phyloP scores from a whole-genome alignment of 441 rosid species.

The Capsella rubella region DNA sequence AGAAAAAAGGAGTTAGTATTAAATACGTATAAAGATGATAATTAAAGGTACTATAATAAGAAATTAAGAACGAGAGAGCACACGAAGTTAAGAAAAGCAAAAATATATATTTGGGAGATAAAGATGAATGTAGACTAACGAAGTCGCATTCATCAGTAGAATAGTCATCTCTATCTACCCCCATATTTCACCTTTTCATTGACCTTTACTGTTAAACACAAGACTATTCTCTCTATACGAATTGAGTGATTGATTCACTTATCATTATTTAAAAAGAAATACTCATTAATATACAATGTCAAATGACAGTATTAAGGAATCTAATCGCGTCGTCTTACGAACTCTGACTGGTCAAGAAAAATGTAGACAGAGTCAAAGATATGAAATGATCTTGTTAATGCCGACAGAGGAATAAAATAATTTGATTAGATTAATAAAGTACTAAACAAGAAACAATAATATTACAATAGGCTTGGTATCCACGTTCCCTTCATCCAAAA shows the following conservation, averaged over 20 bases:
- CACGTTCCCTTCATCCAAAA: conserved; percentile 34
- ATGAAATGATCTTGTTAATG: conserved; percentile 18
- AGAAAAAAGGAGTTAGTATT: not conserved
- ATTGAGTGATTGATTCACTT: conserved; percentile 16
- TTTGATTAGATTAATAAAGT: not conserved
- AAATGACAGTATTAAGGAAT: conserved; percentile 35
- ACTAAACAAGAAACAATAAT: not conserved
- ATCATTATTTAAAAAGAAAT: conserved; percentile 1
- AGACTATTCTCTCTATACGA: not conserved
- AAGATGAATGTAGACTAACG: conserved; percentile 31
- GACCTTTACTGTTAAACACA: not conserved
- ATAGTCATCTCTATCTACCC: not conserved
- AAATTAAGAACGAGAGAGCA: no score
- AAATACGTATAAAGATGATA: no score
- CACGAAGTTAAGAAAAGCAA: not conserved
- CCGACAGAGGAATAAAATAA: not conserved
- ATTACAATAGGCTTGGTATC: conserved; percentile 19
- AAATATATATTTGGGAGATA: conserved; percentile 2
- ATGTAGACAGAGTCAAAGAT: conserved; percentile 40
- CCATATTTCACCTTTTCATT: not conserved
- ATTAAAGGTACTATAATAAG: no score
- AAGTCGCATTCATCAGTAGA: conserved; percentile 20
- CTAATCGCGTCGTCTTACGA: conserved; percentile 29
- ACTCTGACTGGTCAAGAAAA: conserved; percentile 33
- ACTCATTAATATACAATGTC: not conserved